Evolutionary conservation across 306 rosid genomes (phyloP), one percentile per base, ranked within the genome.

Genomic region (Ormosia semicastrata): DNA sequence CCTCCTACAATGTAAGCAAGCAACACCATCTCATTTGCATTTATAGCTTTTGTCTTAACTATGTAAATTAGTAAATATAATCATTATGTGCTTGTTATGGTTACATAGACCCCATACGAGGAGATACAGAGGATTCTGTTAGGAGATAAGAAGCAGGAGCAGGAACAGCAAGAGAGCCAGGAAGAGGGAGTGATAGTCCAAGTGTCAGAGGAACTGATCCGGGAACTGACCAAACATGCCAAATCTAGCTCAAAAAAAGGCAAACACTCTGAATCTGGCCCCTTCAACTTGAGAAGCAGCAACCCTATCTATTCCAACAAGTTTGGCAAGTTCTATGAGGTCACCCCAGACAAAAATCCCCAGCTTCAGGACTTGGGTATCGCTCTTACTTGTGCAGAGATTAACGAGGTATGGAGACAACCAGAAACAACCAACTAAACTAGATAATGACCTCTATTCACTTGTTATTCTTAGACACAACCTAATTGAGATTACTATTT

Each of bases 291-390:
- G 81, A 81, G 65, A 77, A 41, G 24, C 46, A 3, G 30, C n/a
- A 0, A 1, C 0, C 83, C 83, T 1, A 14, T 34, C 11, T 81
- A 57, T 63, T 71, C 85, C 59, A 87, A 84, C 67, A 29, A 76
- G n/a, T 68, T 66, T 60, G 89, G 89, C n/a, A 34, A 15, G 39
- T 52, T 80, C 13, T 77, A 2, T 14, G 87, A 83, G 78, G 59
- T 82, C 49, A 54, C 64, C 4, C 84, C 87, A 3, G 36, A 80
- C 1, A 39, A 10, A 3, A 60, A 4, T 0, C 50, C 66, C 0
- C 82, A 75, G 3, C 86, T 87, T 17, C 40, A 29, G 15, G 79
- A 87, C 47, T n/a, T 66, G 50, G 49, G 43, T 8, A 2, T 76
- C 4, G 0, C 15, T 11, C 10, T 87, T 46, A 29, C 17, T 18